phyloP scores from a whole-genome alignment of 129 eudicot species.

The Smallanthus sonchifolius region DNA sequence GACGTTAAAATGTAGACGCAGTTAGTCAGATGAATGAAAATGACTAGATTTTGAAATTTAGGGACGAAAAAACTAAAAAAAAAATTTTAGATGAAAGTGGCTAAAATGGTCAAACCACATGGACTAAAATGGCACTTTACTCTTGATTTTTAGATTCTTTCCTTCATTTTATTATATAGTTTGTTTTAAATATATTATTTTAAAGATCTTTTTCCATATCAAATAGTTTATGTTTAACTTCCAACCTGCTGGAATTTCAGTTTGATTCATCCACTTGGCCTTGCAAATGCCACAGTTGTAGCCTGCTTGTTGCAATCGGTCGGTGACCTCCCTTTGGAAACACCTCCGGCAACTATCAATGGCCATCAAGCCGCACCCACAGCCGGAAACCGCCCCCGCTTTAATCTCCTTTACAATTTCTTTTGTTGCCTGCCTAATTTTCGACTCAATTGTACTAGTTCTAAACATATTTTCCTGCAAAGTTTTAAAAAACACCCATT shows the following conservation, averaged over 20 bases:
- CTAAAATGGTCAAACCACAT: too few relatives aligned
- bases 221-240: background rate
- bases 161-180: too few relatives aligned
- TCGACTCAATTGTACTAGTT: constrained; percentile 50
- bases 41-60: too few relatives aligned
- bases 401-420: constrained; percentile 45
- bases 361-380: constrained; percentile 34
- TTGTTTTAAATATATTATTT: too few relatives aligned
- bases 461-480: constrained; percentile 56
- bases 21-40: too few relatives aligned
- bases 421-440: constrained; percentile 49
- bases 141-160: too few relatives aligned
- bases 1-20: too few relatives aligned
- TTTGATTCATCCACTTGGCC: constrained; percentile 61
- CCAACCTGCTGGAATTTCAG: constrained; percentile 54
- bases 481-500: background rate
- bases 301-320: constrained; percentile 37
- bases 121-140: too few relatives aligned
- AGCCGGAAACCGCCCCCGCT: constrained; percentile 7
- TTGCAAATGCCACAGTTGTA: constrained; percentile 51
- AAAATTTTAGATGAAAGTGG: too few relatives aligned
- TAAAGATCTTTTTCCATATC: too few relatives aligned
- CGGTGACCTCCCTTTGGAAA: constrained; percentile 34
- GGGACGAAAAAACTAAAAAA: too few relatives aligned
- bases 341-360: constrained; percentile 47